Evolutionary conservation across 148 eudicot genomes (phyloP).

Genomic region (Arbutus unedo): DNA sequence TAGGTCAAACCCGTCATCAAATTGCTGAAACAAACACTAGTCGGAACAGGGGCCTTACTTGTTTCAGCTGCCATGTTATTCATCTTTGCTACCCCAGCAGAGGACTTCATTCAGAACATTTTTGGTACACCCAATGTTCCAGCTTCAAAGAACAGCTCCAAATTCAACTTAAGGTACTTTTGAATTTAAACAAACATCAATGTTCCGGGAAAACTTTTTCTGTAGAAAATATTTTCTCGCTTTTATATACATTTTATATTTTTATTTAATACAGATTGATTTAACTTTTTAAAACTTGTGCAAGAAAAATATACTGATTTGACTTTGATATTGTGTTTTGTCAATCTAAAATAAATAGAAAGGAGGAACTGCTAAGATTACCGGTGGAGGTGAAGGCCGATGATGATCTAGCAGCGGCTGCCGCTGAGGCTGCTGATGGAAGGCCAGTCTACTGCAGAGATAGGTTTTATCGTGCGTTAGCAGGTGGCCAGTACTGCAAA

Average conservation of each 20-base stretch:
- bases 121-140: conserved; percentile 36
- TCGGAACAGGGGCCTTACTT: conserved; percentile 80
- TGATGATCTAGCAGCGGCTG: conserved; percentile 87
- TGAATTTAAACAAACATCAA: not conserved
- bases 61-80: conserved; percentile 65
- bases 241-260: no score
- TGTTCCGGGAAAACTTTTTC: not conserved
- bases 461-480: conserved; percentile 82
- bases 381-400: conserved; percentile 69
- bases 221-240: no score
- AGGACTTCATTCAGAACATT: conserved; percentile 55
- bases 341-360: conserved; percentile 34
- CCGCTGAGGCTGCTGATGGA: conserved; percentile 96
- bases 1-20: conserved; percentile 96
- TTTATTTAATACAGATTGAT: no score
- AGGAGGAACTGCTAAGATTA: conserved; percentile 79
- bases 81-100: conserved; percentile 81
- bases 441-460: conserved; percentile 97
- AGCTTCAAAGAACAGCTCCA: conserved; percentile 40
- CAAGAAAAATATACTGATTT: not conserved
- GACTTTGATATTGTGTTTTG: not conserved
- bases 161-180: conserved; percentile 53
- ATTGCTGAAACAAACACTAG: conserved; percentile 90
- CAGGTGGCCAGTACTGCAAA: conserved; percentile 99
- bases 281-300: no score